Base-by-base conservation (phyloP, 192 early-diverging fungal species). In the Coemansia sp. region DNA sequence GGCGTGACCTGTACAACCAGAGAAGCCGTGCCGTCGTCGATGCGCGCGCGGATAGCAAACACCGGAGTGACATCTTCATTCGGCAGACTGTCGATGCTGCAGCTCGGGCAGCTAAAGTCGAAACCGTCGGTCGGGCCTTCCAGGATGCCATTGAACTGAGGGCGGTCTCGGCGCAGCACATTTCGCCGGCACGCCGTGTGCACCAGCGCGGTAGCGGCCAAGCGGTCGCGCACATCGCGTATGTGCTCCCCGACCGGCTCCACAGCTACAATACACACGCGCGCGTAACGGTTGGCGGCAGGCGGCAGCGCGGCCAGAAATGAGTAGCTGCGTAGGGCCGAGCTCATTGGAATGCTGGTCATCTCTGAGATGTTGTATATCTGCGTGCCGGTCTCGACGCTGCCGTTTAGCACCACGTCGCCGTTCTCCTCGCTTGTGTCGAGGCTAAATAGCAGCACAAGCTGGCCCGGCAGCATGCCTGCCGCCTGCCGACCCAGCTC, bases 1-100 rank as follows among this genome's bases (percentile, higher is more conserved):
- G 64, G 19, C 9, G 64, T 41, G 1, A 53, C 44, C 0, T 34
- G 47, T 2, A 53, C 57, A 17, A 22, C 17, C 1, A 44, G 29
- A 20, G 44, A 42, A 0, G 20, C 50, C 2, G 71, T 75, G 6
- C 71, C 71, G 17, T 75, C 71, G 38, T 75, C 64, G 7, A 75
- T 48, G 14, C 11, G 19, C 0, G 50, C 15, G 23, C 29, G 22
- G 26, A 75, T 25, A 3, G 34, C 32, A 57, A 67, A 75, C 15
- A 44, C 60, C 5, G 71, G 36, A 5, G 34, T 53, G 14, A 63
- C 56, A 6, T 62, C 56, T 17, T 38, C 47, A 3, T 23, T 14
- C 4, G 27, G 29, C 19, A 70, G 30, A 22, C 12, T 28, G 0
- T 23, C n/a, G 1, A 12, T n/a, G 28, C 46, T 12, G 48, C 67